Evolutionary conservation across 176 grass and related monocot genomes (phyloP), one percentile per base, ranked within the genome.

Genomic region (Carex scoparia): DNA sequence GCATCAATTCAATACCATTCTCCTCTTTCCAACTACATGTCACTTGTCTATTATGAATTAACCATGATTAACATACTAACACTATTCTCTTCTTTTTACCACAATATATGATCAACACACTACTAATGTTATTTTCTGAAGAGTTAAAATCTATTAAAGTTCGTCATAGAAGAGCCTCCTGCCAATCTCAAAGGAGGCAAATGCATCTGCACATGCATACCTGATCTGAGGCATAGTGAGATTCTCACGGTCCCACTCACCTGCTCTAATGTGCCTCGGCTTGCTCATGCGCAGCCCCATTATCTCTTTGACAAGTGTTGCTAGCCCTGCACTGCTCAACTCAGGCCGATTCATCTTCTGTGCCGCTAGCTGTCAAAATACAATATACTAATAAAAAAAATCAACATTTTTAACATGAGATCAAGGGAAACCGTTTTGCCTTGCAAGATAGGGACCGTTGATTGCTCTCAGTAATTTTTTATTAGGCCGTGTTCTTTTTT

Each of bases 181-280:
- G 11, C 88, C 88, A 51, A 92, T 49, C 65, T 91, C 90, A 69
- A 83, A 87, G 3, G 92, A 94, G 27, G 83, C 28, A 73, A 88
- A 97, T 0, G 92, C 87, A 40, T 94, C 89, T 27, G 79, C 77
- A 83, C 84, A 87, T 7, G 94, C 92, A 61, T 97, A 94, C 9
- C 3, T 4, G 12, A 92, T 82, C 84, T 94, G 92, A 27, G 88
- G 59, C 48, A 0, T 0, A 0, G 77, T 76, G 27, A 97, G 90
- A 49, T 33, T 3, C 10, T 0, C 10, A 0, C 51, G 61, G n/a
- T 77, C 87, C 92, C 92, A 94, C 18, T 59, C 54, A 59, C 92
- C 89, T 67, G 87, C 15, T 19, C 53, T 88, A 14, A 94, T 69
- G 10, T 27, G 0, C 40, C 9, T 32, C 0, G 85, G 63, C 61